phyloP scores from a whole-genome alignment of 805 yeast species.

The Tetrapisispora arboricola region DNA sequence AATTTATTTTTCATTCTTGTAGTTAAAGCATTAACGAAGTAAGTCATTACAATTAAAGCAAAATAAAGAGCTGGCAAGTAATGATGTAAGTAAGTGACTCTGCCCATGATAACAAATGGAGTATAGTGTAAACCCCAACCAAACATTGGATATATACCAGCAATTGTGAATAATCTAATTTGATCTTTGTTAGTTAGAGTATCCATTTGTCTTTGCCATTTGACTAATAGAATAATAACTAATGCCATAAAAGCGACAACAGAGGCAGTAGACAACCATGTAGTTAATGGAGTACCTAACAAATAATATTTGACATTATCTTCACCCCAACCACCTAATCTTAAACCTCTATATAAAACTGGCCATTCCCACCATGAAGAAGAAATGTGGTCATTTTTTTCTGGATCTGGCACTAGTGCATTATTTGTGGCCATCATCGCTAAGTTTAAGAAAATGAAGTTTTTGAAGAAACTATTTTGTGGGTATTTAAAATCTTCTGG shows the following conservation, averaged over 20 bases:
- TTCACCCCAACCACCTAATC: conserved; percentile 70
- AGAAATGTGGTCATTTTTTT: conserved; percentile 60
- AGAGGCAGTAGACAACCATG: conserved; percentile 62
- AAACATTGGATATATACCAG: conserved; percentile 67
- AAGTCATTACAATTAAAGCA: conserved; percentile 51
- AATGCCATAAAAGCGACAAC: conserved; percentile 44
- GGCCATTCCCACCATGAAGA: conserved; percentile 91
- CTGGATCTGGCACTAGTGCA: conserved; percentile 70
- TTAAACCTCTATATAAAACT: conserved; percentile 59
- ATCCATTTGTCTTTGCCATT: conserved; percentile 65
- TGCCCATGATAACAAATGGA: conserved; percentile 89
- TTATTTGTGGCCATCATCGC: conserved; percentile 93
- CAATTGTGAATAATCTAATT: conserved; percentile 44
- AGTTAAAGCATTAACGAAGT: conserved; percentile 37
- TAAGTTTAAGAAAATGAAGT: conserved; percentile 62
- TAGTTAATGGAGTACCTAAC: conserved; percentile 69
- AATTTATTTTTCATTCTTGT: conserved; percentile 9
- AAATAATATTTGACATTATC: conserved; percentile 55
- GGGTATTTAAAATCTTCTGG: conserved; percentile 39
- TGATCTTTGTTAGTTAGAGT: conserved; percentile 24
- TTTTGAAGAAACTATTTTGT: conserved; percentile 61
- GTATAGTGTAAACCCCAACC: conserved; percentile 88
- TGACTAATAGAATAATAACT: conserved; percentile 33
- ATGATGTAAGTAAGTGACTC: conserved; percentile 95
- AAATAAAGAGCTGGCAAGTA: conserved; percentile 92